Conservation (phyloP, 2,329 filamentous ascomycete species). For the Phialophora chinensis region DNA sequence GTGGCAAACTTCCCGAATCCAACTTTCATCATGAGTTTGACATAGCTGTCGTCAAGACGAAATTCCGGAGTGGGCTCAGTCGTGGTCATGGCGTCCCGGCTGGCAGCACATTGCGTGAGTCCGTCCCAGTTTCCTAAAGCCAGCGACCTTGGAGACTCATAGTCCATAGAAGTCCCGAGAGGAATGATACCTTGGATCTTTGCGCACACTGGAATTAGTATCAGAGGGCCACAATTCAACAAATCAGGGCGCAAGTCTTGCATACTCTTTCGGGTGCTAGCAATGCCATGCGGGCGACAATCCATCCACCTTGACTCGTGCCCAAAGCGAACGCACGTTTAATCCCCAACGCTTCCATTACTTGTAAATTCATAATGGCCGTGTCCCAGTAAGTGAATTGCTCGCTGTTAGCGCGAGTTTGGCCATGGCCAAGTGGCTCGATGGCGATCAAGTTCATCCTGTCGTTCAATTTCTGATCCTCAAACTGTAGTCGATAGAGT, state of each 20-base stretch:
- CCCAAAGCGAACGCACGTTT: slow-evolving; percentile 48
- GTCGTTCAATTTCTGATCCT: slow-evolving; percentile 44
- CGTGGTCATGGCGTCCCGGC: slow-evolving; percentile 16
- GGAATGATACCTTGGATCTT: slow-evolving; percentile 60
- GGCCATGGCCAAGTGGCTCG: slow-evolving; percentile 60
- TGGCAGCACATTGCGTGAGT: background rate
- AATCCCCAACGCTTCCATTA: slow-evolving; percentile 38
- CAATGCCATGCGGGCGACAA: slow-evolving; percentile 59
- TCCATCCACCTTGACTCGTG: slow-evolving; percentile 62
- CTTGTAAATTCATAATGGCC: slow-evolving; percentile 52
- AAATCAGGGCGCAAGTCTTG: background rate
- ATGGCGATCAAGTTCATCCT: slow-evolving; percentile 58
- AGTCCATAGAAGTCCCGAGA: slow-evolving; percentile 60
- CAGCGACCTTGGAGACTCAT: slow-evolving; percentile 53
- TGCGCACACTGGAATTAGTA: background rate
- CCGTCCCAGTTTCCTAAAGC: slow-evolving; percentile 58
- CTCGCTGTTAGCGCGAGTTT: slow-evolving; percentile 50
- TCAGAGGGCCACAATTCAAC: background rate
- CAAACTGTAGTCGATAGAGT: slow-evolving; percentile 51
- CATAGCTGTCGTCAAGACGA: slow-evolving; percentile 50
- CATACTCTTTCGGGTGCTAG: slow-evolving; percentile 54
- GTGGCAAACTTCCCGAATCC: slow-evolving; percentile 54
- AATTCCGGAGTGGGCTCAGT: slow-evolving; percentile 49
- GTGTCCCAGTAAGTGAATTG: slow-evolving; percentile 63
- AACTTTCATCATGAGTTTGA: slow-evolving; percentile 54